phyloP scores from a whole-genome alignment of 179 eudicot species.

The Camellia oleifera region DNA sequence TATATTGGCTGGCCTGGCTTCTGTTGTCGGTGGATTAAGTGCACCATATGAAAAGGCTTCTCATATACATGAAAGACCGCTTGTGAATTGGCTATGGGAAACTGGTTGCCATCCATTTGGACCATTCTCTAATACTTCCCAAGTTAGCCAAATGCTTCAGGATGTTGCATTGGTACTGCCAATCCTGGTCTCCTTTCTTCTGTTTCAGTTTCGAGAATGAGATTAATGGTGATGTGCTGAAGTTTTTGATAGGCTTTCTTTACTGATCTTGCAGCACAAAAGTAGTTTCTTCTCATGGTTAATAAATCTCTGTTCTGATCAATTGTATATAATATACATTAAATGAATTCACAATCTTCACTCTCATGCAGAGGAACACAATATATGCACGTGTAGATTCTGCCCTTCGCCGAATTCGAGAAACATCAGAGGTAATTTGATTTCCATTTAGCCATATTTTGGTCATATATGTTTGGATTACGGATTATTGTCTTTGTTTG shows the following conservation, averaged over 20 bases:
- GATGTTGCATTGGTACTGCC: slow-evolving; percentile 87
- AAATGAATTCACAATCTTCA: not conserved
- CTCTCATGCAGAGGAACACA: slow-evolving; percentile 71
- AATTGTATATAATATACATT: not conserved
- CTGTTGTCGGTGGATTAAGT: slow-evolving; percentile 90
- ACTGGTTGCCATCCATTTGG: slow-evolving; percentile 98
- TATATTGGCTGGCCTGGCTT: slow-evolving; percentile 92
- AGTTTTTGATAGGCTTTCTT: not conserved
- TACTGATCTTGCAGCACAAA: not conserved
- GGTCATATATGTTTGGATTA: not conserved
- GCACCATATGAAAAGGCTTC: slow-evolving; percentile 97
- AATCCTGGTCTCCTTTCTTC: not conserved
- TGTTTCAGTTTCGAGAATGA: slow-evolving; percentile 7
- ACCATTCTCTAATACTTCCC: slow-evolving; percentile 88
- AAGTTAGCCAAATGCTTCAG: slow-evolving; percentile 79
- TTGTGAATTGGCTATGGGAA: slow-evolving; percentile 94
- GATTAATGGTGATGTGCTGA: not conserved
- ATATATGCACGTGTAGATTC: slow-evolving; percentile 93
- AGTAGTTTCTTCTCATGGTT: slow-evolving; percentile 1
- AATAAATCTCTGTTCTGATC: not conserved
- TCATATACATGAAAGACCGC: slow-evolving; percentile 83
- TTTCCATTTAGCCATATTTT: slow-evolving; percentile 11
- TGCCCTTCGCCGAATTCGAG: slow-evolving; percentile 83
- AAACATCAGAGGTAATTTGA: slow-evolving; percentile 72
- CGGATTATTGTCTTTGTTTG: slow-evolving; percentile 10